A percentile compares a stretch with the other conserved stretches of the same genome.
Evolutionary conservation across 345 rosid genomes (phyloP).

Genomic region (Citropsis articulata): DNA sequence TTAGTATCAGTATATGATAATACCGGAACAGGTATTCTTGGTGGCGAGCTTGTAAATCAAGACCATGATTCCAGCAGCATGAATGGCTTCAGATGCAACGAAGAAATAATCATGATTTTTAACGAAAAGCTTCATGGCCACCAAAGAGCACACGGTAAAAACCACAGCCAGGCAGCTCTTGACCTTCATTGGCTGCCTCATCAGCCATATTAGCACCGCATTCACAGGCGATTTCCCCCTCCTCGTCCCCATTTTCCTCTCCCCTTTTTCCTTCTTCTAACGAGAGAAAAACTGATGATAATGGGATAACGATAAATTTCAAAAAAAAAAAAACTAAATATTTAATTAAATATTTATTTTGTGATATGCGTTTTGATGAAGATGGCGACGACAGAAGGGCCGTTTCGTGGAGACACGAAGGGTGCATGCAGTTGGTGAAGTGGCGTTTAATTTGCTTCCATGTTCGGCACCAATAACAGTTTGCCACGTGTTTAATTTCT

Average conservation of each 20-base stretch:
- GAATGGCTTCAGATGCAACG: slow-evolving; percentile 59
- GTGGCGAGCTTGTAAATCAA: slow-evolving; percentile 64
- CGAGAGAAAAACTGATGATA: not conserved
- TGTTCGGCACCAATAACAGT: not conserved
- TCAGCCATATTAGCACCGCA: slow-evolving; percentile 37
- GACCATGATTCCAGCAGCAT: slow-evolving; percentile 58
- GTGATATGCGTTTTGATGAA: not conserved
- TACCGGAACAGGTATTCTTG: slow-evolving; percentile 68
- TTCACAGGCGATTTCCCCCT: slow-evolving; percentile 44
- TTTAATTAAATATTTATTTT: not conserved
- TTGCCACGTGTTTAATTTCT: slow-evolving; percentile 7
- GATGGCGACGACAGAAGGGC: not conserved
- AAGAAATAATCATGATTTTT: slow-evolving; percentile 46
- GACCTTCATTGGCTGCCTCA: slow-evolving; percentile 49
- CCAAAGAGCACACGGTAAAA: slow-evolving; percentile 26
- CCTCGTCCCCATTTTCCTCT: slow-evolving; percentile 50
- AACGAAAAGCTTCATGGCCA: slow-evolving; percentile 35
- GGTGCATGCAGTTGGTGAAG: slow-evolving; percentile 39
- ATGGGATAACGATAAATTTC: too few species aligned
- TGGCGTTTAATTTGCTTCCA: slow-evolving; percentile 27
- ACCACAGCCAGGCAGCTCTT: slow-evolving; percentile 37
- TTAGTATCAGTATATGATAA: too few species aligned
- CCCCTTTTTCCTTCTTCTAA: not conserved
- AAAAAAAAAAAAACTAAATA: too few species aligned
- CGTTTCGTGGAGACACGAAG: slow-evolving; percentile 47